Base-by-base conservation (phyloP, 2,329 filamentous ascomycete species). In the Trichoderma semiorbis region DNA sequence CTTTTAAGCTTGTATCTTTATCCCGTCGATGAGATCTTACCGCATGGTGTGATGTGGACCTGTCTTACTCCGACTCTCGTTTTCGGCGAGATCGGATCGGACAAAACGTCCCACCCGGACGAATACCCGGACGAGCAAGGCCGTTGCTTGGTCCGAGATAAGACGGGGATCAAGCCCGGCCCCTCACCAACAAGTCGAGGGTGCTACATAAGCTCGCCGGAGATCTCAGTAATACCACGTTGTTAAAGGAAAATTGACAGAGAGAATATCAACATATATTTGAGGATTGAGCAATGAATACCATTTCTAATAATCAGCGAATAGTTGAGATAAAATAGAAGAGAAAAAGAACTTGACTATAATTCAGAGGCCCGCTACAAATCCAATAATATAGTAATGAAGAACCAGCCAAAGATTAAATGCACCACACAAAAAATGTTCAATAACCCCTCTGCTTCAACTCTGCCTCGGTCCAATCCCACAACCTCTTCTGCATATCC, bases 391-490 rank as follows among this genome's bases (percentile, higher is more conserved):
- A 43, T 14, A 10, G 6, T 24, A 34, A 60, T 12, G 10, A 57
- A 57, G 39, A 26, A 11, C 24, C 43, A 21, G 43, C 43, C 12
- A n/a, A 50, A 11, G n/a, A 50, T 50, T 12, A n/a, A 50, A 21
- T 7, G 6, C 43, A 21, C 0, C 43, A 21, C n/a, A 2, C 34
- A 30, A 65, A 65, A 10, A 12, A 7, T 24, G 24, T 6, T 53
- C 57, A 69, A 39, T 50, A 69, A 8, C 55, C 55, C 39, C 39
- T 69, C 26, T 69, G 36, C 66, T 69, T 61, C 66, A 69, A 36
- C n/a, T 69, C 18, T 28, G 12, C 57, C 30, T 69, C 66, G 5
- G 66, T 69, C 66, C 66, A 69, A 21, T 69, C 66, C 66, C 66
- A 69, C 26, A 69, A 14, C 36, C 57, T 50, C 57, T 36, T 61